Evolutionary conservation across 306 rosid genomes (phyloP), one percentile per base, ranked within the genome.

Genomic region (Vigna angularis): DNA sequence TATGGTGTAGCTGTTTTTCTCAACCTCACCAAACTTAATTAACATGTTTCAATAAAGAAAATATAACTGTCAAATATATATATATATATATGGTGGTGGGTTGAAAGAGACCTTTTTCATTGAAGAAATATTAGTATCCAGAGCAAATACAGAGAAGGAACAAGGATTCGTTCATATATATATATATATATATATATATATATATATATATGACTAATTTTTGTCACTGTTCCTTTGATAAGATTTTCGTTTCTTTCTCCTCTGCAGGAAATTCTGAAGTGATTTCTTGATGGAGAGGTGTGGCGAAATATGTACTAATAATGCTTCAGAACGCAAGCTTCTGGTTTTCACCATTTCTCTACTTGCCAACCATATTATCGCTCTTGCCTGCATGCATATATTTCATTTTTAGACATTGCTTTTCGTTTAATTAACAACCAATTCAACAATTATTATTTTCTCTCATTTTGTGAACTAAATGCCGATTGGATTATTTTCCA

Each of bases 291-390:
- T 44, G 52, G 72, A 42, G 45, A 66, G 72, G 6, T 52, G 36
- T 44, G 11, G 52, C 11, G 53, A 20, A 17, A 66, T 30, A 42
- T 66, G 7, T 44, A 66, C 45, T 40, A 65, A 18, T 40, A 65
- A 40, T 18, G 32, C 51, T 65, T 40, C n/a, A 40, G 71, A 65
- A 38, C 42, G 51, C 71, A 65, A 65, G 3, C 17, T 50, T 9
- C 5, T 40, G n/a, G 17, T 65, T 65, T 65, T 51, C 51, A 40
- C 32, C 71, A 65, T 65, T 40, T 42, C 71, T 40, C 17, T 0
- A 42, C 52, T 66, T 66, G 72, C 72, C 24, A 44, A 66, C 72
- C 71, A 65, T 65, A 65, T 38, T 9, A 65, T 40, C 17, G 10
- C 36, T 20, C 72, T 66, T 42, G 72, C 72, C 72, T 66, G 34